Base-by-base conservation (phyloP, 1,284 basidiomycete genomes). In the Hymenochaete sp. region DNA sequence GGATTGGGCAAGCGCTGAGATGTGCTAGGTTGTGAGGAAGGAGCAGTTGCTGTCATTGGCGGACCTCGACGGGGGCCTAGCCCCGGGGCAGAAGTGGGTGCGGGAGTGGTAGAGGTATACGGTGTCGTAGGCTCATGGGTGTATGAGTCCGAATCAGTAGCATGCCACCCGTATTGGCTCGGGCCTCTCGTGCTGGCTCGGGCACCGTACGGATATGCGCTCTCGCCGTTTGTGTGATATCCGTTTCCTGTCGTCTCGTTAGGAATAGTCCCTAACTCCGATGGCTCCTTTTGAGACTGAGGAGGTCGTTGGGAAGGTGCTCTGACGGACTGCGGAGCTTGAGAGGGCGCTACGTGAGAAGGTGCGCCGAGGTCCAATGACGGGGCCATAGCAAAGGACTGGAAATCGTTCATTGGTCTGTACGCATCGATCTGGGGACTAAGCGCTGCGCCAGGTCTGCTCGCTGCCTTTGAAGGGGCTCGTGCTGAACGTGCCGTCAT, bases 201-300 rank as follows among this genome's bases (percentile, higher is more conserved):
- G 4, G 32, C 21, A 18, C 32, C 24, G 31, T 35, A 35, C 21
- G 13, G 32, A 26, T 25, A 27, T 18, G 6, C 43, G 14, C 29
- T 37, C 14, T 18, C 4, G 14, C 24, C 33, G 18, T 25, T 7
- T 13, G 38, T 27, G 11, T 40, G 39, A 14, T 38, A 3, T 28
- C 35, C 29, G 28, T 38, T 38, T 1, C 47, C 43, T 6, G 45
- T 42, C 9, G 22, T 29, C 13, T 47, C 45, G 31, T 47, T 42
- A 4, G 47, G 47, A 11, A 49, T 37, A 11, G 47, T 49, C 4
- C 43, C 48, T 11, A 32, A 10, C 21, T 45, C 48, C 27, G 48
- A 49, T 3, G 38, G 48, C 16, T 39, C 48, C 29, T 33, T 45
- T 8, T 41, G 37, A 9, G 48, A 45, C 22, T 35, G 26, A 9